A percentile compares a stretch with the other conserved stretches of the same genome.
phyloP scores from a whole-genome alignment of 1,284 basidiomycete species.

The Sphaerobolus stellatus region DNA sequence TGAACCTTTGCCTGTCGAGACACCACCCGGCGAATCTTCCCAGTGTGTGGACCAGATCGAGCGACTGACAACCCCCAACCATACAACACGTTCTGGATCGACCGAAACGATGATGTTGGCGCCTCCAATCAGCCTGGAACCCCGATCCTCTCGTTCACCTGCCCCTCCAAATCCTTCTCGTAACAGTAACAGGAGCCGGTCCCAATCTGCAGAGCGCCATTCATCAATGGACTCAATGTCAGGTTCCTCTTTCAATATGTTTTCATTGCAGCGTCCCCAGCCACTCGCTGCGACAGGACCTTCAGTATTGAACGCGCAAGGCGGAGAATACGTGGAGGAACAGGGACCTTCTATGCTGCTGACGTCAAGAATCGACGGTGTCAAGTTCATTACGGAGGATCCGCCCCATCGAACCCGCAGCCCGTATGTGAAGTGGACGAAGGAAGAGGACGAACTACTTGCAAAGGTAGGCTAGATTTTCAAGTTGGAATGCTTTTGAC shows the following conservation, averaged over 20 bases:
- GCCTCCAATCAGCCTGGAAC: slow-evolving; percentile 8
- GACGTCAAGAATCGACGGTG: background rate
- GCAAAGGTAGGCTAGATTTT: slow-evolving; percentile 29
- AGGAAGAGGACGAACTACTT: slow-evolving; percentile 40
- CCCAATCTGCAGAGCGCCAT: background rate
- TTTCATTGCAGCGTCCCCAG: slow-evolving; percentile 5
- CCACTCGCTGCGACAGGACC: background rate
- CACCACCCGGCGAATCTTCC: no score
- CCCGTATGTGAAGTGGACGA: slow-evolving; percentile 41
- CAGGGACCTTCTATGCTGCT: background rate
- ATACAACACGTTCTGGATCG: no score
- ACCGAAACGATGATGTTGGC: slow-evolving; percentile 1
- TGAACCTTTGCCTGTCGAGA: background rate
- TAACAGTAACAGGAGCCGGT: background rate
- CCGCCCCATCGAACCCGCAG: slow-evolving; percentile 24
- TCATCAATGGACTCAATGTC: background rate
- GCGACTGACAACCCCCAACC: no score
- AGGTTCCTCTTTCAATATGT: slow-evolving; percentile 9
- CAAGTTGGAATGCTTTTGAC: background rate
- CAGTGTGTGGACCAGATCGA: no score
- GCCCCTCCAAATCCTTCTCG: background rate
- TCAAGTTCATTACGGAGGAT: slow-evolving; percentile 3
- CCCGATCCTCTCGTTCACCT: slow-evolving; percentile 7
- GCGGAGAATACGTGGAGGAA: background rate
- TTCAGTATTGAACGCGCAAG: no score